These are phyloP conservation scores for Salvia hispanica DNA, from an alignment of 257 asterid species.

Conservation along the genomic window DNA sequence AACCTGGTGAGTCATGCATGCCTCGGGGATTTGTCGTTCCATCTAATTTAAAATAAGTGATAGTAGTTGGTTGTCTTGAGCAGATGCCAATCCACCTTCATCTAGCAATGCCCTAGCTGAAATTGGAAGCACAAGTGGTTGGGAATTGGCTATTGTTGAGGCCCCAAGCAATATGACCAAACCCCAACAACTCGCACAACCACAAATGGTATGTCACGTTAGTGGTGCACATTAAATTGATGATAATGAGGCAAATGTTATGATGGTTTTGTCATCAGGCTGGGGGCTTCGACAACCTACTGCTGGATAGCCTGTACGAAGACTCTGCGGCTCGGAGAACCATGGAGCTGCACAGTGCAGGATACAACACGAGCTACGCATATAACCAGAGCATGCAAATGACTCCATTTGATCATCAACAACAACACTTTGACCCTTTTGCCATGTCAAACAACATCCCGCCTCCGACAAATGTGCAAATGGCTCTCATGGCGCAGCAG, in stretches of 20 bases:
- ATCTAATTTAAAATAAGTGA: slow-evolving; percentile 30
- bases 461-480: slow-evolving; percentile 67
- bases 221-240: too few species aligned
- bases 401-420: slow-evolving; percentile 42
- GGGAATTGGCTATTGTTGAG: slow-evolving; percentile 86
- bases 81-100: slow-evolving; percentile 17
- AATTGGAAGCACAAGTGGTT: slow-evolving; percentile 44
- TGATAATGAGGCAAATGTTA: neutral
- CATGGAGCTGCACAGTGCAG: slow-evolving; percentile 64
- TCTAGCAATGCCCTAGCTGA: slow-evolving; percentile 11
- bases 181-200: slow-evolving; percentile 45
- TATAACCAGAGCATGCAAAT: slow-evolving; percentile 32
- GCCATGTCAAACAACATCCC: slow-evolving; percentile 43
- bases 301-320: slow-evolving; percentile 85
- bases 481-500: too few species aligned
- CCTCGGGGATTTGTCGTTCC: too few species aligned
- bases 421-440: slow-evolving; percentile 46
- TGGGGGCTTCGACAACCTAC: slow-evolving; percentile 77
- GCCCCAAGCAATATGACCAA: slow-evolving; percentile 63
- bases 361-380: slow-evolving; percentile 50
- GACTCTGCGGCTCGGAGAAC: slow-evolving; percentile 65
- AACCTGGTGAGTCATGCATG: slow-evolving; percentile 51
- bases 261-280: slow-evolving; percentile 39
- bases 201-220: slow-evolving; percentile 38
- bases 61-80: slow-evolving; percentile 27